Base-by-base conservation (phyloP, 257 asterid genomes). In the Rubia yunnanensis region DNA sequence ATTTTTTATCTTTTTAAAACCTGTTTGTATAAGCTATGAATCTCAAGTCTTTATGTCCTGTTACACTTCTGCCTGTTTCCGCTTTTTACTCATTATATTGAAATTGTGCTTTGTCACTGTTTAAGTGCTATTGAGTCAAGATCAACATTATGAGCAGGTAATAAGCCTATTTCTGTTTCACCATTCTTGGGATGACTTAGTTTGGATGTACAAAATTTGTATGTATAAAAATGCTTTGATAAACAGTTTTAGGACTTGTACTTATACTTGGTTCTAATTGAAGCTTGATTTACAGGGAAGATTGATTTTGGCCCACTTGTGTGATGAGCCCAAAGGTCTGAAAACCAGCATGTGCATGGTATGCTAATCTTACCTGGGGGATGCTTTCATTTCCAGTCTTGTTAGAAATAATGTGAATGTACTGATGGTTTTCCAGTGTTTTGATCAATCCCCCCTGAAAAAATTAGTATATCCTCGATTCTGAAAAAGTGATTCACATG, bases 311-410 rank as follows among this genome's bases (percentile, higher is more conserved):
- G 88, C 98, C 66, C 98, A 88, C 77, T 74, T 91, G 55, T 91
- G 96, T 69, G 98, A 91, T 73, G 98, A 91, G 82, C 96, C 98
- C 26, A 91, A 88, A 86, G 98, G 98, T 68, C 79, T 91, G 81
- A 91, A 91, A 84, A 91, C 98, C 69, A 83, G 84, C 76, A 91
- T 91, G 96, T 88, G 98, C 86, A 82, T 88, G 95, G 96, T 91
- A 86, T 18, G 82, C 56, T 63, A 41, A 41, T 70, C 74, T 48
- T 77, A 69, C 53, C 50, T 15, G 28, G 20, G 6, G 59, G 34
- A 22, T 24, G 39, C 32, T 31, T 57, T 64, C 20, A 28, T 20
- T 44, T 23, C 28, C 30, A 0, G 14, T 22, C 14, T 24, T 24
- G 59, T 15, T 31, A 68, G 30, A 10, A 26, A 23, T 56, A 32